Percentiles rank a stretch among this genome's conserved stretches.
Evolutionary conservation across 306 rosid species (phyloP).

Genomic region (Fragaria vesca): DNA sequence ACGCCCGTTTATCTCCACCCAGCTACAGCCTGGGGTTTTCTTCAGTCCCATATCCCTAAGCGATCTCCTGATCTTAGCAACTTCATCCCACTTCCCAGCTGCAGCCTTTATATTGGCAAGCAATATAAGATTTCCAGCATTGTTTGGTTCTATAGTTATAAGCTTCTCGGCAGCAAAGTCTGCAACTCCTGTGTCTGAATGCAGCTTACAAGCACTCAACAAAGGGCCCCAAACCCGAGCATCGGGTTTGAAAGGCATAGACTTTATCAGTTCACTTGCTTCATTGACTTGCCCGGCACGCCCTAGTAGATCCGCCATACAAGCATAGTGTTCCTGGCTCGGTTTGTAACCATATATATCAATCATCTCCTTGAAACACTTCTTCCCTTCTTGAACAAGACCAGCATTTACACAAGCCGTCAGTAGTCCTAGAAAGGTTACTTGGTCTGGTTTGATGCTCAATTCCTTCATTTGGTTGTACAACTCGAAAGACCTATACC

Average conservation of each 20-base stretch:
- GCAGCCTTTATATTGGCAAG: constrained; percentile 81
- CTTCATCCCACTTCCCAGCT: constrained; percentile 77
- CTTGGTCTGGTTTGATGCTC: constrained; percentile 54
- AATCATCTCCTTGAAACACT: constrained; percentile 62
- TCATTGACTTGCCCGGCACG: constrained; percentile 64
- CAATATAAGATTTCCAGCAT: constrained; percentile 72
- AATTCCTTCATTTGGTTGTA: constrained; percentile 55
- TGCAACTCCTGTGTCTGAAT: constrained; percentile 50
- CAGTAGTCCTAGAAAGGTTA: constrained; percentile 64
- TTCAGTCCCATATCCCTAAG: constrained; percentile 63
- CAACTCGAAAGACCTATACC: constrained; percentile 51
- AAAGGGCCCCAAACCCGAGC: constrained; percentile 76
- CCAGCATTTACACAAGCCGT: constrained; percentile 78
- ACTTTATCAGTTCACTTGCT: constrained; percentile 55
- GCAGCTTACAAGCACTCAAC: constrained; percentile 68
- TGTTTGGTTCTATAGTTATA: constrained; percentile 63
- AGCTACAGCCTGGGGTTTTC: constrained; percentile 71
- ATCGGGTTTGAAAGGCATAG: constrained; percentile 59
- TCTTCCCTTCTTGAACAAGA: constrained; percentile 53
- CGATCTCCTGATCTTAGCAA: constrained; percentile 65
- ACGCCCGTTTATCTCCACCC: constrained; percentile 67
- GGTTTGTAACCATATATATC: constrained; percentile 55
- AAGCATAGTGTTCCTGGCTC: constrained; percentile 68
- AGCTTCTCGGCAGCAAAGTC: constrained; percentile 78
- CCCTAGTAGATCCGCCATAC: constrained; percentile 73